phyloP scores from a whole-genome alignment of 768 basidiomycete species.

The Paxillus ammoniavirescens region DNA sequence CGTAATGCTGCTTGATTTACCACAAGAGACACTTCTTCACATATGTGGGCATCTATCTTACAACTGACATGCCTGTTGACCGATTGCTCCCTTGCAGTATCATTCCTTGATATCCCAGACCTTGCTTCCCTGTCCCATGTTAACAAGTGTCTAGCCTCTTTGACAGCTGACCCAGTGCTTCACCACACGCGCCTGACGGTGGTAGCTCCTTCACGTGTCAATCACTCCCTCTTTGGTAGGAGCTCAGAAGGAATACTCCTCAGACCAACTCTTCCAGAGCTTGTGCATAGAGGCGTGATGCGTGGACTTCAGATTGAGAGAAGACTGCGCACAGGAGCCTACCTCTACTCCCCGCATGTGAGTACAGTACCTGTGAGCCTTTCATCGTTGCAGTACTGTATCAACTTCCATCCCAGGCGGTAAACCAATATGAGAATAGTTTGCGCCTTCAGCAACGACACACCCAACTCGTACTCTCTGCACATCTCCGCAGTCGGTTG shows the following conservation, averaged over 20 bases:
- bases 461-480: constrained; percentile 49
- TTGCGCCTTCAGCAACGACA: constrained; percentile 52
- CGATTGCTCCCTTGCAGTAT: constrained; percentile 40
- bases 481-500: constrained; percentile 51
- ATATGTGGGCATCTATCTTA: constrained; percentile 44
- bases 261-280: constrained; percentile 63
- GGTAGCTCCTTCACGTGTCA: constrained; percentile 64
- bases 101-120: constrained; percentile 74
- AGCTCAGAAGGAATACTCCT: constrained; percentile 54
- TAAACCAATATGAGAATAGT: constrained; percentile 62
- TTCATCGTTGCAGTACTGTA: not conserved
- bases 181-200: constrained; percentile 60
- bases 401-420: constrained; percentile 45
- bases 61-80: not conserved
- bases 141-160: constrained; percentile 43
- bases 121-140: constrained; percentile 51
- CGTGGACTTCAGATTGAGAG: constrained; percentile 66
- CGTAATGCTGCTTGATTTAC: constrained; percentile 37
- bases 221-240: constrained; percentile 61
- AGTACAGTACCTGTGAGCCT: constrained; percentile 10
- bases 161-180: constrained; percentile 62
- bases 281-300: constrained; percentile 69
- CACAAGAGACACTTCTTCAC: constrained; percentile 56
- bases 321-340: constrained; percentile 62
- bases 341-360: constrained; percentile 63